Percentiles rank a stretch among this genome's conserved stretches.
Conservation (phyloP, 768 basidiomycete species). For the Trametes elegans region DNA sequence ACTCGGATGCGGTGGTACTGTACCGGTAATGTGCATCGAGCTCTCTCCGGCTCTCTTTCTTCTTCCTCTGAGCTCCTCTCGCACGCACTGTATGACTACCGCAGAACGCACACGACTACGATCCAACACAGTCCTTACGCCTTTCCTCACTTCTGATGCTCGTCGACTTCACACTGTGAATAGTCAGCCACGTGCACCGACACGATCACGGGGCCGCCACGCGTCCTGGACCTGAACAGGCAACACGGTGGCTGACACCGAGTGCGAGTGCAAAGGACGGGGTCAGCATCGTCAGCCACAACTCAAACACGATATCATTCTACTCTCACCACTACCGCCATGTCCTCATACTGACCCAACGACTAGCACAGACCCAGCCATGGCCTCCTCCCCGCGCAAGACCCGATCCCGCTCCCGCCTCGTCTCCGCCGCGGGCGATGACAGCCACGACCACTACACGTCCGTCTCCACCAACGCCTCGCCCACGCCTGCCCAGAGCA, state of each 20-base stretch:
- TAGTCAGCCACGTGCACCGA: no score
- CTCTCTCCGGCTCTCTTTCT: not conserved
- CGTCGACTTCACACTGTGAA: no score
- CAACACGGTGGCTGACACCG: not conserved
- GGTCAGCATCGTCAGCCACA: no score
- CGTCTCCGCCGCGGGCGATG: no score
- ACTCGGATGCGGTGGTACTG: not conserved
- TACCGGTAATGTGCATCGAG: not conserved
- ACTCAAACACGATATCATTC: no score
- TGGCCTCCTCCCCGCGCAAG: constrained; percentile 8
- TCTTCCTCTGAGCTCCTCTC: no score
- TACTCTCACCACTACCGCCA: not conserved
- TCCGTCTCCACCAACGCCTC: not conserved
- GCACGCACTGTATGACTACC: no score
- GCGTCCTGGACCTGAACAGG: not conserved
- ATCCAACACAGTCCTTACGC: no score
- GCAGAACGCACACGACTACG: no score
- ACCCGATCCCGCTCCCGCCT: constrained; percentile 9
- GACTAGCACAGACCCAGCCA: not conserved
- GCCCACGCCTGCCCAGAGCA: not conserved
- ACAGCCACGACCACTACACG: not conserved
- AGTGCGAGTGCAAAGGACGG: no score
- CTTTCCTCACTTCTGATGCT: no score
- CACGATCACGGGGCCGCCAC: constrained; percentile 2
- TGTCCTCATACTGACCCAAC: no score